These are phyloP conservation scores for Aspergillus baeticus DNA, from an alignment of 495 filamentous ascomycete species.

Conservation along the genomic window DNA sequence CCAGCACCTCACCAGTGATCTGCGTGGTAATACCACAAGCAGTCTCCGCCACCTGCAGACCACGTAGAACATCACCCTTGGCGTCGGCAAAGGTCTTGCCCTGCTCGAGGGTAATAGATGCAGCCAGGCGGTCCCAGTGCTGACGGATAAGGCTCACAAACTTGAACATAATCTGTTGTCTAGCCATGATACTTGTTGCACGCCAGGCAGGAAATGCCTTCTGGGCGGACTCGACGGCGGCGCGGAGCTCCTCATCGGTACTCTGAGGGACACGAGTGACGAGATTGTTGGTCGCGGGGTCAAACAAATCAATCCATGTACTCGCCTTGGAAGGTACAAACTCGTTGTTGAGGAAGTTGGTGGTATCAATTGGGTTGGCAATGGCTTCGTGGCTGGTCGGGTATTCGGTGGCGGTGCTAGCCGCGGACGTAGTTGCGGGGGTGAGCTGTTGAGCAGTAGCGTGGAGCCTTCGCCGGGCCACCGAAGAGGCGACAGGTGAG, in stretches of 20 bases:
- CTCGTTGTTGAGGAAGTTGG: conserved; percentile 90
- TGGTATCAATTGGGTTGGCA: conserved; percentile 70
- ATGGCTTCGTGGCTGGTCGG: conserved; percentile 83
- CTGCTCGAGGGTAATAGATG: conserved; percentile 95
- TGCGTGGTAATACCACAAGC: conserved; percentile 93
- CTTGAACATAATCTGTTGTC: conserved; percentile 98
- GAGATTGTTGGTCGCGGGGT: conserved; percentile 96
- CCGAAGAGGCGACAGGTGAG: conserved; percentile 23
- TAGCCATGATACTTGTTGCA: conserved; percentile 75
- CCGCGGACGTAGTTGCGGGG: conserved; percentile 52
- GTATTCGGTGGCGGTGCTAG: conserved; percentile 66
- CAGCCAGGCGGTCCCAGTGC: conserved; percentile 93
- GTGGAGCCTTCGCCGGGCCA: conserved; percentile 47
- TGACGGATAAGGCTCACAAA: conserved; percentile 86
- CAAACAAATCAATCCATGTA: conserved; percentile 84
- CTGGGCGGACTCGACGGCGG: conserved; percentile 82
- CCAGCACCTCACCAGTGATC: conserved; percentile 89
- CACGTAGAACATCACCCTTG: conserved; percentile 90
- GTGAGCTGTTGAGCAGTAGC: conserved; percentile 59
- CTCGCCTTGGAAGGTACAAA: conserved; percentile 72
- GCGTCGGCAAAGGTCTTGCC: conserved; percentile 98
- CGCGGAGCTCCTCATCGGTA: conserved; percentile 83
- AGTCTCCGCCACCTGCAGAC: conserved; percentile 95
- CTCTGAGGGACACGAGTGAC: conserved; percentile 97
- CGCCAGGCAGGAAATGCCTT: conserved; percentile 90